Evolutionary conservation across 106 monocot species (phyloP).

Genomic region (Allium sativum): DNA sequence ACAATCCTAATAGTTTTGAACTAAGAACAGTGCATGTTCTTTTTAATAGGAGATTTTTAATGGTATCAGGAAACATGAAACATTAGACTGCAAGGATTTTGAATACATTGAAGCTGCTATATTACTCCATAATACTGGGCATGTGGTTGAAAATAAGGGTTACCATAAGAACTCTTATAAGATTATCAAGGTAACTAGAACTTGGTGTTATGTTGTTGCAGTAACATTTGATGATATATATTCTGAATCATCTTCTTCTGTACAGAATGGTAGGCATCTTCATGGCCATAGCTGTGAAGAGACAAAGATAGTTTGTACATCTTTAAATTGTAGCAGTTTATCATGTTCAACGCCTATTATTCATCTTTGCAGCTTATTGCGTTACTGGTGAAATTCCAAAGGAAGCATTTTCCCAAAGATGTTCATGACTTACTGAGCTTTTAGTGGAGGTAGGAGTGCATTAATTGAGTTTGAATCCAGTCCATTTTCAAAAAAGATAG

Average conservation of each 20-base stretch:
- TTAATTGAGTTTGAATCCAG: no score
- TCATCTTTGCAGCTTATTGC: slow-evolving; percentile 12
- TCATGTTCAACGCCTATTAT: neutral
- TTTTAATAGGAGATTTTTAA: slow-evolving; percentile 13
- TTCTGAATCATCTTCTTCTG: slow-evolving; percentile 1
- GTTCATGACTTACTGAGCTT: slow-evolving; percentile 1
- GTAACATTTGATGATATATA: neutral
- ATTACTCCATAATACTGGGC: slow-evolving; percentile 13
- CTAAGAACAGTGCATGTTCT: neutral
- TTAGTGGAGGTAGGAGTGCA: slow-evolving; percentile 3
- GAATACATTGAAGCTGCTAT: slow-evolving; percentile 18
- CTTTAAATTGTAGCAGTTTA: neutral
- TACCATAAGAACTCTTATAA: slow-evolving; percentile 14
- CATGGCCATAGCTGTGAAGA: slow-evolving; percentile 16
- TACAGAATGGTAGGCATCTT: slow-evolving; percentile 23
- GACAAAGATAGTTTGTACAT: slow-evolving; percentile 5
- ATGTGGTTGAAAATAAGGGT: slow-evolving; percentile 3
- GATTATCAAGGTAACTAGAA: slow-evolving; percentile 15
- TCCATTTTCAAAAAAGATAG: no score
- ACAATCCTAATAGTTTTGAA: no score
- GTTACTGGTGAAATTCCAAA: slow-evolving; percentile 17
- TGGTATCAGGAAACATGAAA: slow-evolving; percentile 3
- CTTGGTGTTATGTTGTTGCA: neutral
- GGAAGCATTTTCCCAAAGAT: slow-evolving; percentile 15
- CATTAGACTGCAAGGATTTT: slow-evolving; percentile 11